Evolutionary conservation across 1,284 basidiomycete species (phyloP).

Genomic region (Trametes polyzona): DNA sequence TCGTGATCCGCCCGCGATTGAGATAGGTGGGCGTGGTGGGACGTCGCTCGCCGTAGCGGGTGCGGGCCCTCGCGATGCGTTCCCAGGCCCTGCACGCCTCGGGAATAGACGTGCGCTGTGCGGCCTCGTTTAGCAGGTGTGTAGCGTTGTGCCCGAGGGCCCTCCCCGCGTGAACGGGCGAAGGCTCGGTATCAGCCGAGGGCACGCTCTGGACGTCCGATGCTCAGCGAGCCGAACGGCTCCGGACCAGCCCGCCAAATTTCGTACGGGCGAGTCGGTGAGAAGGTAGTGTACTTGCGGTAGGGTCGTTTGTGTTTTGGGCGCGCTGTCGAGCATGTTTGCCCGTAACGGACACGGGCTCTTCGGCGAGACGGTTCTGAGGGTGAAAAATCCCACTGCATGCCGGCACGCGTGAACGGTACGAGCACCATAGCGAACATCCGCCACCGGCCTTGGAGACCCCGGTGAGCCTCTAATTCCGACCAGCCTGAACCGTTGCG

Average conservation of each 20-base stretch:
- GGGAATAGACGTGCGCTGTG: neutral
- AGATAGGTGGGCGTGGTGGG: slow-evolving; percentile 1
- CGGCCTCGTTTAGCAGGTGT: neutral
- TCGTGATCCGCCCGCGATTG: slow-evolving; percentile 10
- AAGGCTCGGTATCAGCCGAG: slow-evolving; percentile 1
- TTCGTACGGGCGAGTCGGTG: neutral
- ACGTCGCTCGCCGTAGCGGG: neutral
- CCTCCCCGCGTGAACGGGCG: neutral
- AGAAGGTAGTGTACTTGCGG: neutral
- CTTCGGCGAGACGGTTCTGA: neutral
- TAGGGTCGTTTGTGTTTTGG: too few species aligned
- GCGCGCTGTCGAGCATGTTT: neutral
- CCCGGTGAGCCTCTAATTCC: neutral
- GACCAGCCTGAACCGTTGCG: neutral
- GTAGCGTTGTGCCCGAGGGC: neutral
- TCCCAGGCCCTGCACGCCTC: neutral
- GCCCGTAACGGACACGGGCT: neutral
- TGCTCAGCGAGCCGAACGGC: slow-evolving; percentile 4
- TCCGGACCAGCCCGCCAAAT: neutral
- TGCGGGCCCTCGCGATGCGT: neutral
- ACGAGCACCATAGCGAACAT: too few species aligned
- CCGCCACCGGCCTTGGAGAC: too few species aligned
- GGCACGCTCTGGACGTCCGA: neutral
- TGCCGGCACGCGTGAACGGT: too few species aligned
- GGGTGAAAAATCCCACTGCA: too few species aligned